Percentiles rank a stretch among this genome's conserved stretches.
Conservation (phyloP, 257 asterid species). For the Capsicum rhomboideum region DNA sequence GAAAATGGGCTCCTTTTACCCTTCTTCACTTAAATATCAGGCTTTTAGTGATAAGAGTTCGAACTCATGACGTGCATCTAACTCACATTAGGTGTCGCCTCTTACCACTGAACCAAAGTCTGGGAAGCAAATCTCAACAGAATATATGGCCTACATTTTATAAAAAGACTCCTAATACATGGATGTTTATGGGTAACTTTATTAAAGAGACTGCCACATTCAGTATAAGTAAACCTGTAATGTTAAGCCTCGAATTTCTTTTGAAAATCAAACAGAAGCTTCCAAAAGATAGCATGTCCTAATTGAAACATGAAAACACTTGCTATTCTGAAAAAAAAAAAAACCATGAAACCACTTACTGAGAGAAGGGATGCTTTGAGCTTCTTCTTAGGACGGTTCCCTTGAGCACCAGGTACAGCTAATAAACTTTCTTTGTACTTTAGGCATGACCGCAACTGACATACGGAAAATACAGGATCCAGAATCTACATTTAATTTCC, state of each 20-base stretch:
- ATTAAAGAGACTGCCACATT: background rate
- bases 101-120: background rate
- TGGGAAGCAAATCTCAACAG: background rate
- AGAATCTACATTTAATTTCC: constrained; percentile 37
- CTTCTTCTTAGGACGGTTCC: constrained; percentile 37
- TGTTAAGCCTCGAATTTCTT: background rate
- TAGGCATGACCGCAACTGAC: constrained; percentile 44
- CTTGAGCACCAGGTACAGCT: constrained; percentile 17
- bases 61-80: background rate
- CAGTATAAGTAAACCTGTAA: background rate
- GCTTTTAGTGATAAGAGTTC: background rate
- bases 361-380: constrained; percentile 21
- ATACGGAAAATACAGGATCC: constrained; percentile 39
- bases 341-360: constrained; percentile 33
- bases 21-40: background rate
- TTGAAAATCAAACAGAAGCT: background rate
- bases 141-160: background rate
- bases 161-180: background rate
- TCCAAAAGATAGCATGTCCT: background rate
- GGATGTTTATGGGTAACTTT: background rate
- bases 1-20: background rate
- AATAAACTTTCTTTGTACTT: constrained; percentile 33
- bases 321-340: background rate
- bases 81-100: background rate
- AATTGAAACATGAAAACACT: background rate